A percentile compares a stretch with the other conserved stretches of the same genome.
These are phyloP conservation scores for Anthostomella pinea DNA, from an alignment of 2,329 filamentous ascomycete genomes.

Conservation along the genomic window DNA sequence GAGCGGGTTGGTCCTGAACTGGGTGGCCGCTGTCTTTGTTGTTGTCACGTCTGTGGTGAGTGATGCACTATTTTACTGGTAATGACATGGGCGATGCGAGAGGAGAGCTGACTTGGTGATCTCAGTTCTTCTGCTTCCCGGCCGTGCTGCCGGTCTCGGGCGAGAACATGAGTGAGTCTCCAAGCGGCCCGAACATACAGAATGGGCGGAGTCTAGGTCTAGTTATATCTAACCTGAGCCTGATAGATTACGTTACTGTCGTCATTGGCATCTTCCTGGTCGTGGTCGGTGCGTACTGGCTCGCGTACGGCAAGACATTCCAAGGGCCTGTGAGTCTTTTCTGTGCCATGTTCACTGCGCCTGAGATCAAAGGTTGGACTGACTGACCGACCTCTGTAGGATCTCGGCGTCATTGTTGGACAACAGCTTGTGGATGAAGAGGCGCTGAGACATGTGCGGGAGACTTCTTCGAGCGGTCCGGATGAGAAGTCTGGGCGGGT, in stretches of 20 bases:
- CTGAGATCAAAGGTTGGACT: neutral
- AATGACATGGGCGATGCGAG: neutral
- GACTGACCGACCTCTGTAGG: slow-evolving; percentile 13
- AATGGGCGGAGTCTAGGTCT: neutral
- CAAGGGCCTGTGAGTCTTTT: slow-evolving; percentile 31
- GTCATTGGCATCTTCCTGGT: slow-evolving; percentile 36
- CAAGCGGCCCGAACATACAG: too few species aligned
- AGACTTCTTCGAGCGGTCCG: slow-evolving; percentile 8
- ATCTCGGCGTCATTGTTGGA: slow-evolving; percentile 28
- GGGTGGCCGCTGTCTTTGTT: slow-evolving; percentile 34
- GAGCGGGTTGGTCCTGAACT: slow-evolving; percentile 31
- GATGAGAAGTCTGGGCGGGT: slow-evolving; percentile 17
- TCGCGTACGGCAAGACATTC: slow-evolving; percentile 25
- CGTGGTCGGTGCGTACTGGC: slow-evolving; percentile 26
- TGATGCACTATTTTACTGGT: neutral
- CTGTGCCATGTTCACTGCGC: neutral
- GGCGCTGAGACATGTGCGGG: slow-evolving; percentile 1
- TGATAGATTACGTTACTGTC: slow-evolving; percentile 34
- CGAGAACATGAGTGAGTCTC: slow-evolving; percentile 30
- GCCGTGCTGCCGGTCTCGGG: slow-evolving; percentile 26
- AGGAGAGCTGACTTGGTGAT: too few species aligned
- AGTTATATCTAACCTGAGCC: neutral
- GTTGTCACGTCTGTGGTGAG: slow-evolving; percentile 37
- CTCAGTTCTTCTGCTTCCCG: slow-evolving; percentile 34
- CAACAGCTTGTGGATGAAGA: slow-evolving; percentile 16